Base-by-base conservation (phyloP, 1,284 basidiomycete species). In the Grifola frondosa region DNA sequence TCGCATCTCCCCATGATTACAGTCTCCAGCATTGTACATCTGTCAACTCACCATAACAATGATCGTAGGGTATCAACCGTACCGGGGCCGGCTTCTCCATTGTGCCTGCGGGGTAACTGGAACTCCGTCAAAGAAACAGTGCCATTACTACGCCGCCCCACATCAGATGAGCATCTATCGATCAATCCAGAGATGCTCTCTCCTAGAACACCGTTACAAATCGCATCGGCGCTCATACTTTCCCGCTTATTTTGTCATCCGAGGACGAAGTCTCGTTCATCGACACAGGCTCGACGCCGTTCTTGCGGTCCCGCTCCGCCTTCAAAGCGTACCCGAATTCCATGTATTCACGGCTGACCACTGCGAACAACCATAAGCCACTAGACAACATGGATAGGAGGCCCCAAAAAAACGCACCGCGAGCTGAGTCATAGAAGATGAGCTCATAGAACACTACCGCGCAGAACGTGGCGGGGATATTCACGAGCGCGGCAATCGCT, bases 401-500 rank as follows among this genome's bases (percentile, higher is more conserved):
- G 30, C 7, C 15, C 5, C 9, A 22, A 21, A 39, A 37, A 13
- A 33, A 48, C 54, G 25, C 34, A 67, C 65, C 74, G 62, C 78
- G 66, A 47, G 74, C 72, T 6, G 75, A 78, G 53, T 83, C 80
- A 11, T 63, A 63, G n/a, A 85, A 60, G 52, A 84, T 66, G 12
- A 75, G 47, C 52, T 82, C 77, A 49, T 85, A 83, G 21, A 81
- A 44, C 30, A 70, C 45, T 16, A 67, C 74, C 3, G 70, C 78
- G 24, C 80, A 54, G 16, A 84, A 37, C 16, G 74, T 85, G 1
- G 80, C 77, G 2, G 79, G 78, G 42, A 86, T 81, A 54, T 84
- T 85, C 7, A 79, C 78, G 19, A 87, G 69, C 3, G 84, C 77
- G 6, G 82, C 64, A 29, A 87, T 71, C 0, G 81, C 83, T 4